Evolutionary conservation across 73 alveolate species (phyloP).

Genomic region (Tetrahymena thermophila): DNA sequence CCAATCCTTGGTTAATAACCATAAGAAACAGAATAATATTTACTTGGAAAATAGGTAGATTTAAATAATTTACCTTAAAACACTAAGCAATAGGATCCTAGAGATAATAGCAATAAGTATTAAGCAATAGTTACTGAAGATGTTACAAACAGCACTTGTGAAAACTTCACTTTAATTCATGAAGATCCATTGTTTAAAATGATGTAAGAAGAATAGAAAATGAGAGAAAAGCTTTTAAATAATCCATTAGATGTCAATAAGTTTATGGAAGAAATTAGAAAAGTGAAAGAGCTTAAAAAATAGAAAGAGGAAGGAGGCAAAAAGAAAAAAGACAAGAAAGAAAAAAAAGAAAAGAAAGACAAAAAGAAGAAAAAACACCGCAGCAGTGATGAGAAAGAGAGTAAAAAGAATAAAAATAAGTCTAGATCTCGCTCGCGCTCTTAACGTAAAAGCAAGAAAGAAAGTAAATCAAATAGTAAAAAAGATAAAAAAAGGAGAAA

Average conservation of each 20-base stretch:
- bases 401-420: constrained; percentile 6
- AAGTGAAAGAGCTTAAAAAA: background rate
- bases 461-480: background rate
- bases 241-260: constrained; percentile 25
- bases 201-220: constrained; percentile 28
- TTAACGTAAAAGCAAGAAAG: background rate
- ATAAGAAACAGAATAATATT: background rate
- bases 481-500: background rate
- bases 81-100: background rate
- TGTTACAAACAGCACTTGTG: constrained; percentile 31
- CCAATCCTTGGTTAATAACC: background rate
- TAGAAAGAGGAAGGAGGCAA: background rate
- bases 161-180: constrained; percentile 21
- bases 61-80: background rate
- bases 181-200: constrained; percentile 43
- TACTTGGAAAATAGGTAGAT: background rate
- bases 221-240: constrained; percentile 4
- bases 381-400: constrained; percentile 6
- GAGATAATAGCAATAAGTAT: constrained; percentile 6
- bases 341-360: constrained; percentile 20
- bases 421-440: background rate
- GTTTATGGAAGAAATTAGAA: constrained; percentile 6
- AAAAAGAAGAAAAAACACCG: constrained; percentile 12
- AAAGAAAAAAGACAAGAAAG: constrained; percentile 24
- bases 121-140: constrained; percentile 23